Conservation (phyloP, 352 stramenopile species). For the Thalassiosira ordinaria region DNA sequence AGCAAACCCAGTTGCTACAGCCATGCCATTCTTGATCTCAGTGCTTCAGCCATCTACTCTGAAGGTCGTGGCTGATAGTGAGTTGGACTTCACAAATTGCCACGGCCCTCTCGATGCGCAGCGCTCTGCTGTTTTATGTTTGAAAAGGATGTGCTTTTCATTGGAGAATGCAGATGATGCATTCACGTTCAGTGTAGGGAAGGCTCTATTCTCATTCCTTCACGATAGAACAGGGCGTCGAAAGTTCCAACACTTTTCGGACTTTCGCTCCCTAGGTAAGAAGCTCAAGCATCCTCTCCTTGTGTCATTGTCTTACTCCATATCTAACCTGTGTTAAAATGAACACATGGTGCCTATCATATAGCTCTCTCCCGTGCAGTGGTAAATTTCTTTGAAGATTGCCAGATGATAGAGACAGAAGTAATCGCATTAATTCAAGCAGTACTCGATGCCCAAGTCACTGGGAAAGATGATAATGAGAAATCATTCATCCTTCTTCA, state of each 20-base stretch:
- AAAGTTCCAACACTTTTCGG: constrained; percentile 55
- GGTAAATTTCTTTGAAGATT: constrained; percentile 53
- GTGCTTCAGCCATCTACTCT: constrained; percentile 29
- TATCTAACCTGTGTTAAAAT: too few relatives aligned
- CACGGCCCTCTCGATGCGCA: constrained; percentile 38
- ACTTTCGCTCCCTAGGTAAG: constrained; percentile 50
- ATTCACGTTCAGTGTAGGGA: constrained; percentile 46
- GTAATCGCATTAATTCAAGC: constrained; percentile 34
- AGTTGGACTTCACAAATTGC: constrained; percentile 48
- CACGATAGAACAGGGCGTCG: constrained; percentile 51
- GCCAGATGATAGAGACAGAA: constrained; percentile 47
- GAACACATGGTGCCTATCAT: too few relatives aligned
- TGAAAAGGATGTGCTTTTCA: constrained; percentile 42
- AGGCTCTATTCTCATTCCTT: constrained; percentile 49
- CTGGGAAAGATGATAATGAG: constrained; percentile 17
- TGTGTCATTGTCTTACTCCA: constrained; percentile 11
- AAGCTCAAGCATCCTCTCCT: not conserved
- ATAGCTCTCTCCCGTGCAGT: constrained; percentile 45
- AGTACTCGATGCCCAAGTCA: constrained; percentile 41
- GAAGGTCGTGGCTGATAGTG: constrained; percentile 30
- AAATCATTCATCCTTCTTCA: constrained; percentile 53
- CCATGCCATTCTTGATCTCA: constrained; percentile 56
- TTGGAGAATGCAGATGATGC: constrained; percentile 15
- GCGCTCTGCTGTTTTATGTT: constrained; percentile 52
- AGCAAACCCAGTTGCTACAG: constrained; percentile 33